A percentile compares a stretch with the other conserved stretches of the same genome.
These are phyloP conservation scores for Tilletia indica DNA, from an alignment of 1,284 basidiomycete species.

Conservation along the genomic window DNA sequence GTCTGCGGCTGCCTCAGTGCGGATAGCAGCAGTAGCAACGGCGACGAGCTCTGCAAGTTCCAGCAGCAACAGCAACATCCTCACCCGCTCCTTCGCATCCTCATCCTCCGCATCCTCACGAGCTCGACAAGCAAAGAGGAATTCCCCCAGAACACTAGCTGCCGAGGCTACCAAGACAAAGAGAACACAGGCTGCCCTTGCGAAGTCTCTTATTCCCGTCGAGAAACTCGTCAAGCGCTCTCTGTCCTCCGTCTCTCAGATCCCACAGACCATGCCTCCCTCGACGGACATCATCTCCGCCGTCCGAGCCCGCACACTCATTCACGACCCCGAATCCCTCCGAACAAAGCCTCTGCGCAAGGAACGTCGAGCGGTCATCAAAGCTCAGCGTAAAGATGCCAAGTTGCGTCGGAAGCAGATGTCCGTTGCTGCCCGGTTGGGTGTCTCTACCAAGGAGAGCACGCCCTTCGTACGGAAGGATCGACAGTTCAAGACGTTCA, in stretches of 20 bases:
- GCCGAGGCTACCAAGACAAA: background rate
- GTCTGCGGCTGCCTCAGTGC: slow-evolving; percentile 1
- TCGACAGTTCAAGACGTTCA: slow-evolving; percentile 76
- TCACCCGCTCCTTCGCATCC: background rate
- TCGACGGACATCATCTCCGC: background rate
- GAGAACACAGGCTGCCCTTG: background rate
- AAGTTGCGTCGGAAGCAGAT: slow-evolving; percentile 33
- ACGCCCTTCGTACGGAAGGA: slow-evolving; percentile 52
- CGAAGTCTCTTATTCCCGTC: background rate
- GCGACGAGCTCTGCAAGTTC: background rate
- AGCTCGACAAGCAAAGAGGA: background rate
- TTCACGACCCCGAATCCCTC: slow-evolving; percentile 2
- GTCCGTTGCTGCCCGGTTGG: slow-evolving; percentile 44
- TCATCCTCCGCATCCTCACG: background rate
- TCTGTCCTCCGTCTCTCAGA: slow-evolving; percentile 10
- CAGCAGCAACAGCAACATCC: background rate
- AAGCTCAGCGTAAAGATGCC: slow-evolving; percentile 36
- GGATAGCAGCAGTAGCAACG: background rate
- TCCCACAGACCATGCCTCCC: slow-evolving; percentile 1
- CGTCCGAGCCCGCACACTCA: background rate
- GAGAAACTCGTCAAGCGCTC: background rate
- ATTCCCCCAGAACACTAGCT: background rate
- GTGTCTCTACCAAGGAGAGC: slow-evolving; percentile 35
- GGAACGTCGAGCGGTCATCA: slow-evolving; percentile 40
- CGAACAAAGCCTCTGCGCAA: slow-evolving; percentile 22